phyloP scores from a whole-genome alignment of 2,329 filamentous ascomycete genomes.

The Ophiocordyceps camponoti-leonardi region DNA sequence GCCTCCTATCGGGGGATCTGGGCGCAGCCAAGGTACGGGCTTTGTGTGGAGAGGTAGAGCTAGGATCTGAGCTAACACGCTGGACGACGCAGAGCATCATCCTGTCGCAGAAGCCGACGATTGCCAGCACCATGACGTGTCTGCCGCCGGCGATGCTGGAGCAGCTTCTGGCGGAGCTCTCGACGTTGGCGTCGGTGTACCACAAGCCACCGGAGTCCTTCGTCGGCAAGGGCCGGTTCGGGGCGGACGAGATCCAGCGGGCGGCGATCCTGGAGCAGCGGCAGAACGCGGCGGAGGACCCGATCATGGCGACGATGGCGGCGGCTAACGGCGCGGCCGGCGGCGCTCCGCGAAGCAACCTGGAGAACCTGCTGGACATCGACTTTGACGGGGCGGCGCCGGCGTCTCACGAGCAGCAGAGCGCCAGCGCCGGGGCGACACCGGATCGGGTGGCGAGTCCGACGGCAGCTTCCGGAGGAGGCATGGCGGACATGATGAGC shows the following conservation, averaged over 20 bases:
- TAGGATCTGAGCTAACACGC: slow-evolving; percentile 33
- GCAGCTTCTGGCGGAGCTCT: slow-evolving; percentile 93
- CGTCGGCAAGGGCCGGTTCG: slow-evolving; percentile 83
- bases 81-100: slow-evolving; percentile 71
- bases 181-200: slow-evolving; percentile 91
- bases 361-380: slow-evolving; percentile 91
- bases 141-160: slow-evolving; percentile 81
- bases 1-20: slow-evolving; percentile 82
- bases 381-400: slow-evolving; percentile 89
- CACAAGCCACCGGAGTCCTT: slow-evolving; percentile 95
- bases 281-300: slow-evolving; percentile 28
- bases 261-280: slow-evolving; percentile 74
- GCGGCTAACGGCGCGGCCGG: slow-evolving; percentile 49
- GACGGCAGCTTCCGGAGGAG: slow-evolving; percentile 20
- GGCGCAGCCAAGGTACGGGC: slow-evolving; percentile 49
- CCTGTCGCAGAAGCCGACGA: slow-evolving; percentile 94
- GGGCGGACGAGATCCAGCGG: slow-evolving; percentile 61
- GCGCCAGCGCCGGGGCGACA: slow-evolving; percentile 37
- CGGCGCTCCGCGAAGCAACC: slow-evolving; percentile 48
- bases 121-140: slow-evolving; percentile 90
- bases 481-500: slow-evolving; percentile 55
- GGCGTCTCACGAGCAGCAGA: slow-evolving; percentile 55
- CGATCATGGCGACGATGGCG: slow-evolving; percentile 37
- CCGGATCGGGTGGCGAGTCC: slow-evolving; percentile 38
- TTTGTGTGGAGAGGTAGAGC: not conserved